A percentile compares a stretch with the other conserved stretches of the same genome.
Conservation (phyloP, 2,329 filamentous ascomycete species). For the Exophiala mesophila region DNA sequence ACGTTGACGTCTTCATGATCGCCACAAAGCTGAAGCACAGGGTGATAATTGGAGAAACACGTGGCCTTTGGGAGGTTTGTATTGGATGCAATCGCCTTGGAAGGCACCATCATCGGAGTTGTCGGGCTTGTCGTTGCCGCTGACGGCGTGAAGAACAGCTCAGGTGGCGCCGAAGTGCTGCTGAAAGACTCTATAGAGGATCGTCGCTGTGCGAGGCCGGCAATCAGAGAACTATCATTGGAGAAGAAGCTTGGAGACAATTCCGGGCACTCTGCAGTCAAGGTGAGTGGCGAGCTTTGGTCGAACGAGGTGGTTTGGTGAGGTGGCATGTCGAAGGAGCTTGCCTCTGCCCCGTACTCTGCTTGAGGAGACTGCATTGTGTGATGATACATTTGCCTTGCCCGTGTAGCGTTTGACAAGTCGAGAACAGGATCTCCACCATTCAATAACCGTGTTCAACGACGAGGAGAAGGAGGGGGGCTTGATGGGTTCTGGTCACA, state of each 20-base stretch:
- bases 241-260: conserved; percentile 23
- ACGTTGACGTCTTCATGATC: conserved; percentile 9
- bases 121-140: conserved; percentile 17
- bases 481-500: too few relatives aligned
- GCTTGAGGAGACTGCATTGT: too few relatives aligned
- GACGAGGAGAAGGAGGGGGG: too few relatives aligned
- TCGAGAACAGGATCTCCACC: too few relatives aligned
- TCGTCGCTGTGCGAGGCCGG: conserved; percentile 13
- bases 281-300: conserved; percentile 12
- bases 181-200: conserved; percentile 15
- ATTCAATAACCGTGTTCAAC: too few relatives aligned
- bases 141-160: conserved; percentile 19
- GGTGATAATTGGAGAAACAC: conserved; percentile 9
- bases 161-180: conserved; percentile 18
- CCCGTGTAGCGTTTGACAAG: too few relatives aligned
- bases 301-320: conserved; percentile 15
- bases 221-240: conserved; percentile 12
- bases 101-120: conserved; percentile 15
- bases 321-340: conserved; percentile 14
- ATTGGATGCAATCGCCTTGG: too few relatives aligned
- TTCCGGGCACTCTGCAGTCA: conserved; percentile 16
- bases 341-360: conserved; percentile 11
- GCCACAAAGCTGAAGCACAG: conserved; percentile 12
- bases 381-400: too few relatives aligned
- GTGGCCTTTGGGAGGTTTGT: too few relatives aligned